phyloP scores from a whole-genome alignment of 306 rosid species.

The Rosa rugosa region DNA sequence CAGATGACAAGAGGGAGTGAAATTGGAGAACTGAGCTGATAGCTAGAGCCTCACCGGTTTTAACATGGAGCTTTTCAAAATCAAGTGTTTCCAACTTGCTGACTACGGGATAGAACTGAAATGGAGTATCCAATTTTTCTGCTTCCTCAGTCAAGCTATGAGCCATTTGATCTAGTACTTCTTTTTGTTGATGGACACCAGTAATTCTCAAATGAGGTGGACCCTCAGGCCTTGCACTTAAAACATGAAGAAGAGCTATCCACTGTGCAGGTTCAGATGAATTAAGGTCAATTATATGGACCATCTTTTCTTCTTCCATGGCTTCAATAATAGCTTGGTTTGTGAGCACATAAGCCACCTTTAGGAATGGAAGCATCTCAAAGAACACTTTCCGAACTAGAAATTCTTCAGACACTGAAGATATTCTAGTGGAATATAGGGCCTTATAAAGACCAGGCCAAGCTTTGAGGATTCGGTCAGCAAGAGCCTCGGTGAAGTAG shows the following conservation, averaged over 20 bases:
- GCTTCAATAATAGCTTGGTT: constrained; percentile 84
- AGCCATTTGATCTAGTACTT: constrained; percentile 74
- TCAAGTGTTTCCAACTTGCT: constrained; percentile 72
- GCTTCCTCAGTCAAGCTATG: constrained; percentile 64
- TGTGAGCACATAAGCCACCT: constrained; percentile 61
- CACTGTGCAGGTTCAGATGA: constrained; percentile 78
- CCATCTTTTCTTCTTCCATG: constrained; percentile 86
- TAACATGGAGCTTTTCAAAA: constrained; percentile 73
- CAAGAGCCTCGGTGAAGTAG: constrained; percentile 76
- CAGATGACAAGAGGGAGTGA: constrained; percentile 69
- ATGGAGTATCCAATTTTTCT: constrained; percentile 75
- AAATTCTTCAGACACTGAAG: constrained; percentile 60
- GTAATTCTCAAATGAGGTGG: constrained; percentile 92
- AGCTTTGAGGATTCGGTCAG: constrained; percentile 65
- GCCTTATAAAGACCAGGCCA: constrained; percentile 88
- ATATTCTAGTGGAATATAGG: constrained; percentile 62
- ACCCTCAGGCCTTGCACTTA: constrained; percentile 78
- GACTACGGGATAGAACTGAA: constrained; percentile 68
- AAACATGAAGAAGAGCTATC: constrained; percentile 75
- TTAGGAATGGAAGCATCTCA: constrained; percentile 80
- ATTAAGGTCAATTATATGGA: constrained; percentile 81
- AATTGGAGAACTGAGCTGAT: constrained; percentile 71
- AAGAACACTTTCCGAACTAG: constrained; percentile 64
- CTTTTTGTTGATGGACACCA: constrained; percentile 68
- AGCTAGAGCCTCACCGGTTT: constrained; percentile 86